These are phyloP conservation scores for Populus trichocarpa DNA, from an alignment of 441 rosid species.

Conservation along the genomic window DNA sequence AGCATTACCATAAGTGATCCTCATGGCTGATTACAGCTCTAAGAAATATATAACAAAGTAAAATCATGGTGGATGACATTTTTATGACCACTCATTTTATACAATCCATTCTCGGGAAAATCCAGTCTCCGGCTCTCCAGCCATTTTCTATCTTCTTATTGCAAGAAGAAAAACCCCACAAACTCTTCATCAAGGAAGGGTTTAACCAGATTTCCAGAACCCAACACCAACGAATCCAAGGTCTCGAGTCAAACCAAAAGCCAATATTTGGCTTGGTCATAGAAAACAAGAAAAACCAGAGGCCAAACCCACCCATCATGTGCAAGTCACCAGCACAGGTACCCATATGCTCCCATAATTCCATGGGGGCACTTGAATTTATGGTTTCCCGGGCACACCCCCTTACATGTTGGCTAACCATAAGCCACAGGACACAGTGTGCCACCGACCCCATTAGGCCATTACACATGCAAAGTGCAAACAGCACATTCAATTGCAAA, in stretches of 20 bases:
- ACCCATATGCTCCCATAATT: slow-evolving; percentile 3
- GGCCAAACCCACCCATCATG: neutral
- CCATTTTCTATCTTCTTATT: slow-evolving; percentile 10
- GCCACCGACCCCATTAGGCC: slow-evolving; percentile 1
- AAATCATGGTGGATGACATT: slow-evolving; percentile 8
- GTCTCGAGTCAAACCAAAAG: neutral
- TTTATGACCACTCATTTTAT: slow-evolving; percentile 21
- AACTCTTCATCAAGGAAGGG: neutral
- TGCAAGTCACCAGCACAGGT: slow-evolving; percentile 18
- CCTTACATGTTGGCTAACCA: slow-evolving; percentile 2
- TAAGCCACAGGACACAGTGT: neutral
- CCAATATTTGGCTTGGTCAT: neutral
- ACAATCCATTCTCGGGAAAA: slow-evolving; percentile 20
- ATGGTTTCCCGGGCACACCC: neutral
- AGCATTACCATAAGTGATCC: slow-evolving; percentile 7
- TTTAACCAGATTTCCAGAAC: neutral
- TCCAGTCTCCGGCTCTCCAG: slow-evolving; percentile 19
- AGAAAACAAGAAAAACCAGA: neutral
- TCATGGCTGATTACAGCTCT: slow-evolving; percentile 20
- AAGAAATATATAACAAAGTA: slow-evolving; percentile 5
- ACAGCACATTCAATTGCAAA: slow-evolving; percentile 9
- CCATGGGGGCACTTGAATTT: neutral
- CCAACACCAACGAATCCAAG: neutral
- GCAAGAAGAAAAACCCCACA: slow-evolving; percentile 12
- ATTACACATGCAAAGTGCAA: neutral